Evolutionary conservation across 2,329 filamentous ascomycete genomes (phyloP).

Genomic region (Hypoxylon sp.): DNA sequence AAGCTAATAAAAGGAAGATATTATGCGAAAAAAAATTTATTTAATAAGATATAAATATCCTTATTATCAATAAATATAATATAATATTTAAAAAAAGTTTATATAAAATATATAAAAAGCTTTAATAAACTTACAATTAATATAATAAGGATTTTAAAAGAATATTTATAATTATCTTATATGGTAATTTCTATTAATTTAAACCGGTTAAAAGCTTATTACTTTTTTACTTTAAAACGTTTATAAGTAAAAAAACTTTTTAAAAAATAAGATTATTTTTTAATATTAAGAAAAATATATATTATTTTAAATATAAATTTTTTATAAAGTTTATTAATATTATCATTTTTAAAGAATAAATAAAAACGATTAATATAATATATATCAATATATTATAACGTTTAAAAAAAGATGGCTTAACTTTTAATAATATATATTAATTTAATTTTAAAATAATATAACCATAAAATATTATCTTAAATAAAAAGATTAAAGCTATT

Average conservation of each 20-base stretch:
- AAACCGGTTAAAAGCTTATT: background rate
- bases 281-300: background rate
- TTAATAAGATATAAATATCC: background rate
- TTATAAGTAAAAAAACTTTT: background rate
- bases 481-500: background rate
- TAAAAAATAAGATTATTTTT: background rate
- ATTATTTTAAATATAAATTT: background rate
- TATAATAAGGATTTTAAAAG: background rate
- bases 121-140: background rate
- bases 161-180: background rate
- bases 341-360: background rate
- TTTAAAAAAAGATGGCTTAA: background rate
- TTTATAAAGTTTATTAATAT: background rate
- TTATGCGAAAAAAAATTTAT: background rate
- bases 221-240: background rate
- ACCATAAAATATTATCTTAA: background rate
- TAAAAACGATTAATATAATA: background rate
- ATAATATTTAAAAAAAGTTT: background rate
- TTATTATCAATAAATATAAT: conserved; percentile 1
- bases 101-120: background rate
- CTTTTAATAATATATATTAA: background rate
- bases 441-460: conserved; percentile 1
- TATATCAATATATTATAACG: background rate
- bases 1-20: background rate
- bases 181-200: conserved; percentile 1